phyloP scores from a whole-genome alignment of 495 filamentous ascomycete genomes.

The Lichenothelia convexa region DNA sequence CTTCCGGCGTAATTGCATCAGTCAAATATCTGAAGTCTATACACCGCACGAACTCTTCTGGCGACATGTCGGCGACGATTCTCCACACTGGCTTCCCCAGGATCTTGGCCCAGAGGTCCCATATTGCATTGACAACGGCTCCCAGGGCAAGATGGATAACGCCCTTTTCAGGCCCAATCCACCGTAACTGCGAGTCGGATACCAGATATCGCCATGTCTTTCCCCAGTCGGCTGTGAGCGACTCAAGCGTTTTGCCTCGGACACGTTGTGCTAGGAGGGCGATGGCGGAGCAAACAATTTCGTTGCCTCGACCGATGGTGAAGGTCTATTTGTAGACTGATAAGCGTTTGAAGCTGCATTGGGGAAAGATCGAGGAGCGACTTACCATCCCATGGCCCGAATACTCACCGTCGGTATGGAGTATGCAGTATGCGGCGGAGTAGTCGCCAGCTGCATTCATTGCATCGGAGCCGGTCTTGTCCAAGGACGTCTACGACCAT shows the following conservation, averaged over 20 bases:
- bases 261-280: constrained; percentile 55
- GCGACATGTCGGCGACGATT: constrained; percentile 74
- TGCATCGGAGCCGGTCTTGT: constrained; percentile 89
- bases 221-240: constrained; percentile 66
- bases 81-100: constrained; percentile 79
- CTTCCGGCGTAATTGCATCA: constrained; percentile 75
- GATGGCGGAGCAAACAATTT: constrained; percentile 80
- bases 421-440: constrained; percentile 80
- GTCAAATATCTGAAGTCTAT: constrained; percentile 92
- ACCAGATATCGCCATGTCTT: constrained; percentile 82
- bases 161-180: constrained; percentile 92
- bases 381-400: constrained; percentile 76
- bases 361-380: no score
- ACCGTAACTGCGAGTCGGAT: constrained; percentile 74
- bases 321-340: constrained; percentile 44
- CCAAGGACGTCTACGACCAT: constrained; percentile 55
- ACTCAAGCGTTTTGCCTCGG: constrained; percentile 50
- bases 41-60: constrained; percentile 68
- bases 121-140: constrained; percentile 79
- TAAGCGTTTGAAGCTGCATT: background rate
- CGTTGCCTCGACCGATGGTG: constrained; percentile 90
- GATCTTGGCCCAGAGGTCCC: constrained; percentile 88
- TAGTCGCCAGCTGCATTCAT: constrained; percentile 96
- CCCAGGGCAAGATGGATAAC: constrained; percentile 85
- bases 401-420: constrained; percentile 56